These are phyloP conservation scores for Datura wrightii DNA, from an alignment of 257 asterid species.

Conservation along the genomic window DNA sequence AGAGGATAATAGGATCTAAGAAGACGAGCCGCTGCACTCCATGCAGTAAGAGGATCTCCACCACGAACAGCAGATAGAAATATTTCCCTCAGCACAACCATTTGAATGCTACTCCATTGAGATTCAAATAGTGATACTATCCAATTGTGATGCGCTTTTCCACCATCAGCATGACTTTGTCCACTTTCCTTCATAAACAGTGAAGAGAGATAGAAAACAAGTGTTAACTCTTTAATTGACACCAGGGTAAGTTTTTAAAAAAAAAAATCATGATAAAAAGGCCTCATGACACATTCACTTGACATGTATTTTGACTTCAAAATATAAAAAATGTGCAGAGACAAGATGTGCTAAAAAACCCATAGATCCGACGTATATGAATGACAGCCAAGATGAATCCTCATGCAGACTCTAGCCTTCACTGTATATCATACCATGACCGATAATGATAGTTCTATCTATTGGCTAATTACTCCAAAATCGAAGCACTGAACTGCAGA, in stretches of 20 bases:
- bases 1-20: conserved; percentile 97
- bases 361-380: not conserved
- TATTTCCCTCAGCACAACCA: conserved; percentile 97
- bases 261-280: not conserved
- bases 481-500: conserved; percentile 8
- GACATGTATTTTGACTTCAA: conserved; percentile 5
- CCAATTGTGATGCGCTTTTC: conserved; percentile 80
- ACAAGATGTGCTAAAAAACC: not conserved
- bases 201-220: conserved; percentile 4
- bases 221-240: not conserved
- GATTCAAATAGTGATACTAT: conserved; percentile 87
- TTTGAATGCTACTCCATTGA: conserved; percentile 99
- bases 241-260: not conserved
- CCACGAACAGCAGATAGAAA: conserved; percentile 96
- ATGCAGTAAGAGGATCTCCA: conserved; percentile 98
- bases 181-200: conserved; percentile 57
- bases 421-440: not conserved
- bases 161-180: conserved; percentile 67
- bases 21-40: conserved; percentile 99
- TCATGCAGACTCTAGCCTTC: conserved; percentile 7
- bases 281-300: conserved; percentile 9
- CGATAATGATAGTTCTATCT: not conserved
- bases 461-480: conserved; percentile 6
- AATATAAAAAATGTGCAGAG: not conserved
- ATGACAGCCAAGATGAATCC: conserved; percentile 11